These are phyloP conservation scores for Cenococcum geophilum DNA, from an alignment of 495 filamentous ascomycete genomes.

Conservation along the genomic window DNA sequence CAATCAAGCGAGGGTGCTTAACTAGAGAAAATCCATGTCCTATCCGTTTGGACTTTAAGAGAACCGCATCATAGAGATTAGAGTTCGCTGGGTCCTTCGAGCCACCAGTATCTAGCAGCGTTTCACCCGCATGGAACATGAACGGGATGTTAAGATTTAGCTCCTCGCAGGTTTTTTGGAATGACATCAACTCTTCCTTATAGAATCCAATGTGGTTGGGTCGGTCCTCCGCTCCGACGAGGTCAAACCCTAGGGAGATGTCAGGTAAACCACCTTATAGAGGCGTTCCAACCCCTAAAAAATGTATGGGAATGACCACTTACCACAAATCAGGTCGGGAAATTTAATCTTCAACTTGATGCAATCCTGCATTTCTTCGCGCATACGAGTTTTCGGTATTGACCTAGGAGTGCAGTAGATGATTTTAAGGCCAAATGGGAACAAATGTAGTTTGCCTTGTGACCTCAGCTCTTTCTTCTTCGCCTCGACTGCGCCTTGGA, in stretches of 20 bases:
- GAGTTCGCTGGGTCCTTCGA: slow-evolving; percentile 36
- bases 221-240: slow-evolving; percentile 41
- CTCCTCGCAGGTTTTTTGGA: slow-evolving; percentile 32
- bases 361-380: slow-evolving; percentile 37
- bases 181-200: slow-evolving; percentile 33
- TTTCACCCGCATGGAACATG: slow-evolving; percentile 42
- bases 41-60: slow-evolving; percentile 37
- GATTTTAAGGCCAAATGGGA: slow-evolving; percentile 41
- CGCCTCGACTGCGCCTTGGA: slow-evolving; percentile 31
- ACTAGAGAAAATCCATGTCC: slow-evolving; percentile 38
- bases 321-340: slow-evolving; percentile 40
- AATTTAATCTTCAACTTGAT: slow-evolving; percentile 45
- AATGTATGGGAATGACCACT: neutral
- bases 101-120: slow-evolving; percentile 39
- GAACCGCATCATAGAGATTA: slow-evolving; percentile 37
- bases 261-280: slow-evolving; percentile 6
- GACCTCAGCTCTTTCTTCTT: slow-evolving; percentile 31
- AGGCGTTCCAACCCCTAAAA: neutral
- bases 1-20: slow-evolving; percentile 37
- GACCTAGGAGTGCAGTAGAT: slow-evolving; percentile 41
- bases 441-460: slow-evolving; percentile 25
- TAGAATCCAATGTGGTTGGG: slow-evolving; percentile 39
- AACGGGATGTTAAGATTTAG: slow-evolving; percentile 36
- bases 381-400: slow-evolving; percentile 33
- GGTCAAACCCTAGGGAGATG: slow-evolving; percentile 34